Evolutionary conservation across 2,329 filamentous ascomycete species (phyloP).

Genomic region (Dothistroma septosporum): DNA sequence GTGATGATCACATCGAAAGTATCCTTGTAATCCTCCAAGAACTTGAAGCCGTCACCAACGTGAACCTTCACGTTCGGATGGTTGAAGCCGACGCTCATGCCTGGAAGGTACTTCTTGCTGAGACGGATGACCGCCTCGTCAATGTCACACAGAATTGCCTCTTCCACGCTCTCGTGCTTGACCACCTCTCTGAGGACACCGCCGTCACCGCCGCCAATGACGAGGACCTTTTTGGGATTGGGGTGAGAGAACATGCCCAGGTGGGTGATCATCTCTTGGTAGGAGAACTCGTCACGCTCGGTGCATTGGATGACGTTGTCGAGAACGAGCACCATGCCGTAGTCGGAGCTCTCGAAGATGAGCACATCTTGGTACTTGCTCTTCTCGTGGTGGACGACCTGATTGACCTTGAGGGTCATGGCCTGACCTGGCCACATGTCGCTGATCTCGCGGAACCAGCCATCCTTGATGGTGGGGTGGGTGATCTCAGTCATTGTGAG

Average conservation of each 20-base stretch:
- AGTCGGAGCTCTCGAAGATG: slow-evolving; percentile 96
- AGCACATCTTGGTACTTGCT: slow-evolving; percentile 98
- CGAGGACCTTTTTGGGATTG: slow-evolving; percentile 94
- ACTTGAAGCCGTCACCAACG: slow-evolving; percentile 98
- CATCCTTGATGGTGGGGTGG: slow-evolving; percentile 85
- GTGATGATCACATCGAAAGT: slow-evolving; percentile 99
- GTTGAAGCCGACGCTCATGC: slow-evolving; percentile 84
- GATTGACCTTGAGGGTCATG: slow-evolving; percentile 97
- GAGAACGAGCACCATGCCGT: slow-evolving; percentile 91
- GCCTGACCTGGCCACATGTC: slow-evolving; percentile 99
- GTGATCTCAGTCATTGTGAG: slow-evolving; percentile 62
- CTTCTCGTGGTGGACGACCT: slow-evolving; percentile 98
- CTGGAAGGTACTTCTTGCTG: slow-evolving; percentile 94
- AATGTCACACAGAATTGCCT: slow-evolving; percentile 96
- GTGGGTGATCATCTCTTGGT: slow-evolving; percentile 99
- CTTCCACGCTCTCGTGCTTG: slow-evolving; percentile 96
- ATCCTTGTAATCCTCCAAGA: slow-evolving; percentile 93
- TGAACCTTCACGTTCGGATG: slow-evolving; percentile 92
- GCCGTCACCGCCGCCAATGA: slow-evolving; percentile 96
- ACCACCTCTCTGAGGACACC: slow-evolving; percentile 97
- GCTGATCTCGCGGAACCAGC: slow-evolving; percentile 99
- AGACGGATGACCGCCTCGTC: slow-evolving; percentile 98
- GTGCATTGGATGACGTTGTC: slow-evolving; percentile 99
- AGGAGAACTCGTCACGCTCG: slow-evolving; percentile 96
- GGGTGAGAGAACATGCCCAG: slow-evolving; percentile 98